Conservation (phyloP, 1,284 basidiomycete species). For the Erythrobasidium hasegawianum region DNA sequence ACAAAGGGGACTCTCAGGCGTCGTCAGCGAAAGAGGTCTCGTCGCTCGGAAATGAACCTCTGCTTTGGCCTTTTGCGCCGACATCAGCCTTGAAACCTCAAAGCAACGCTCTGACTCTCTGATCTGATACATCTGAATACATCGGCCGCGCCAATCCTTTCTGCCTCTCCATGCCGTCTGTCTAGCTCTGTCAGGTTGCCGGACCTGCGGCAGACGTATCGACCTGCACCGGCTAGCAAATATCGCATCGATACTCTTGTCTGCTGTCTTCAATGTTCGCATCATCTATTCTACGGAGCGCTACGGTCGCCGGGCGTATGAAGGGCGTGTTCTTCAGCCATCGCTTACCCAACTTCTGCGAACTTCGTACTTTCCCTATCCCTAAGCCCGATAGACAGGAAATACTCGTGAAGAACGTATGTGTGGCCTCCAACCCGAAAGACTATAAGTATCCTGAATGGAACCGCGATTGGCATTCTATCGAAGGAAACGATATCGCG, state of each 20-base stretch:
- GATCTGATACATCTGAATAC: too few species aligned
- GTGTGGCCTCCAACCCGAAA: slow-evolving; percentile 48
- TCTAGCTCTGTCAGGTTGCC: too few species aligned
- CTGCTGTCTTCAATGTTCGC: too few species aligned
- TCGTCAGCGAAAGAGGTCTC: background rate
- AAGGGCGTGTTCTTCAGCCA: slow-evolving; percentile 39
- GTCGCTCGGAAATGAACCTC: background rate
- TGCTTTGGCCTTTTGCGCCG: background rate
- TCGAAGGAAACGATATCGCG: slow-evolving; percentile 48
- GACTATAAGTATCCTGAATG: slow-evolving; percentile 46
- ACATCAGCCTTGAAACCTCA: too few species aligned
- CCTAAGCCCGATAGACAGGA: slow-evolving; percentile 41
- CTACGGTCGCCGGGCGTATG: slow-evolving; percentile 10
- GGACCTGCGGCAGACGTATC: too few species aligned
- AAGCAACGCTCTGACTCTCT: too few species aligned
- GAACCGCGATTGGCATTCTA: slow-evolving; percentile 33
- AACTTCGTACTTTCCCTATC: slow-evolving; percentile 34
- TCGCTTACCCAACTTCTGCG: slow-evolving; percentile 22
- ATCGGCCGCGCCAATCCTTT: too few species aligned
- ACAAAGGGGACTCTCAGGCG: background rate
- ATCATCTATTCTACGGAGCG: too few species aligned
- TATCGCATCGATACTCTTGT: too few species aligned
- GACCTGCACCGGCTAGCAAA: too few species aligned
- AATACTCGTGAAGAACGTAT: slow-evolving; percentile 49
- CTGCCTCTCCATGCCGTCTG: too few species aligned